Evolutionary conservation across 2,329 filamentous ascomycete species (phyloP), one percentile per base, ranked within the genome.

Genomic region (Beauveria bassiana): DNA sequence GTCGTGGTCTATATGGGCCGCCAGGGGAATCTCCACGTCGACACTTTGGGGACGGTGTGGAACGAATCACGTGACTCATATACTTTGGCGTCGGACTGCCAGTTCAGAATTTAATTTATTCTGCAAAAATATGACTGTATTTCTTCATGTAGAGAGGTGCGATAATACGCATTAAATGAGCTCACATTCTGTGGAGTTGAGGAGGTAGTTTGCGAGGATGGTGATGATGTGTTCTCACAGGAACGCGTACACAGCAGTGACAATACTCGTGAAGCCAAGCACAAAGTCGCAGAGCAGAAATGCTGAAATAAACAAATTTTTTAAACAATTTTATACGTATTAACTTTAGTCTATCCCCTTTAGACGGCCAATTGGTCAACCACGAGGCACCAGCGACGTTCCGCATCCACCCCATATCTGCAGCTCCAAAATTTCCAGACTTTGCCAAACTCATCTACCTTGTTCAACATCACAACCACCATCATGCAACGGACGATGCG

Each of bases 401-500:
- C 43, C 43, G 24, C 45, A 40, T 22, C 51, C 51, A 57, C 54
- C 24, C 42, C 43, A 56, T 47, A 24, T 40, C 12, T 34, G 28
- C 20, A 51, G 56, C 56, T 50, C 59, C 47, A 56, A 62, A 62
- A 64, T 63, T 64, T 64, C 54, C 14, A 14, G n/a, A 22, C 46
- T 16, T 45, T 28, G 10, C 31, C 60, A 45, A 46, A 58, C 28
- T 52, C 59, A 56, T 59, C 64, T 61, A 45, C 46, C 1, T 45
- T 46, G 55, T 43, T 56, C 61, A 56, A 24, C 63, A 62, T 53
- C 56, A 45, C 54, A 38, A 62, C 46, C 64, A 62, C 62, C 46
- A 69, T 59, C 45, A 82, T 82, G 79, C 76, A 76, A 64, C 68
- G 73, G 26, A 65, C 75, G 40, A 68, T 74, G 26, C 74, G 73